Evolutionary conservation across 2,329 filamentous ascomycete genomes (phyloP), one percentile per base, ranked within the genome.

Genomic region (Nigrograna mackinnonii): DNA sequence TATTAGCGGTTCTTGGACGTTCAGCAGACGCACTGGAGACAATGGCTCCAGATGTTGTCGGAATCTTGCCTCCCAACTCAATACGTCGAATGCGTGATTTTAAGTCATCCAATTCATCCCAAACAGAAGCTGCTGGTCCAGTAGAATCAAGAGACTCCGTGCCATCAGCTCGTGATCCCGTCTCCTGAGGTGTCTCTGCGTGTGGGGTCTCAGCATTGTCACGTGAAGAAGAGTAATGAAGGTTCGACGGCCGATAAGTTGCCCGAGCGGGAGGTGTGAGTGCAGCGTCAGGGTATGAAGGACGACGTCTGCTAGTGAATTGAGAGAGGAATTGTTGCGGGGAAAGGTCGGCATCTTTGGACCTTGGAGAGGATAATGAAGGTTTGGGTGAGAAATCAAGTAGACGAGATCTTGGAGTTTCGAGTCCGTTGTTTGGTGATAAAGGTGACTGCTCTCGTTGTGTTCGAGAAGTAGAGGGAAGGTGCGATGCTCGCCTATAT

Each of bases 61-160:
- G 91, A 22, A 94, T 74, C 68, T 95, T 96, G 44, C 91, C 91
- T 2, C 89, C 95, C 54, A 95, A 71, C 67, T 97, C 94, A 7
- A 99, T 79, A 46, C 90, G 88, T 55, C 89, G 85, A 56, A 99
- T 96, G 21, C 94, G 84, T 30, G 89, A 94, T 67, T 97, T 97
- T 35, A 99, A 74, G 52, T 97, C 94, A 57, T 97, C 94, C 20
- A 99, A 73, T 68, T 99, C 94, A 64, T 97, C 94, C 94, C 94
- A 99, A 3, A 99, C 89, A 0, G 91, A 96, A 2, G 91, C 95
- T 11, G 91, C 89, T 1, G 89, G 90, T 1, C 86, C 91, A 1
- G 89, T 94, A 0, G 94, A 97, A 22, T 87, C 78, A 0, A 87
- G 92, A 1, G 94, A 97, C 57, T 94, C 90, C 0, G 90, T 91